Base-by-base conservation (phyloP, 106 monocot genomes). In the Allium fistulosum region DNA sequence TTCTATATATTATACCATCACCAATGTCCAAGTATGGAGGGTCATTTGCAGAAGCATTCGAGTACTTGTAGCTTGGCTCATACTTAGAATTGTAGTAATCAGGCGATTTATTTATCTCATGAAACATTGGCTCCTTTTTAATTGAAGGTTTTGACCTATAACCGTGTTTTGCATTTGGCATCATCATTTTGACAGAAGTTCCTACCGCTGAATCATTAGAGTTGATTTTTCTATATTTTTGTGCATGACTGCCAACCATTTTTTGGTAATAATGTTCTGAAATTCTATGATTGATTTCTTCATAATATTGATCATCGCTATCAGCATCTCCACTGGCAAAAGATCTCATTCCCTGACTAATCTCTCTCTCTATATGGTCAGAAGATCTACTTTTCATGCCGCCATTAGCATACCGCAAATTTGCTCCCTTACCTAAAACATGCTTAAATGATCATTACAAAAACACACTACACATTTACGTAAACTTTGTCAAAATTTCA, bases 211-310 rank as follows among this genome's bases (percentile, higher is more conserved):
- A 73, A 7, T 88, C 77, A 49, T 71, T 86, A 49, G 53, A 72
- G 48, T 71, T 83, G 37, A 81, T 58, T 65, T 76, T 82, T 28
- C 82, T 71, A 59, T 86, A 88, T 68, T 81, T 91, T 58, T 88
- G 83, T 8, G 84, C 83, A 67, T 96, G 95, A 17, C 88, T 88
- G 59, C 85, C 84, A 11, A 96, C 88, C 95, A 96, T 96, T 16
- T 85, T 75, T 22, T 86, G 91, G 62, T 96, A 96, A 11, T 84
- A 79, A 53, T 88, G 88, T 59, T 96, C 88, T 11, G 91, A 77
- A 51, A 96, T 88, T 65, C 66, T 70, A 59, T 62, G 67, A 46
- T 69, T 80, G 58, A 81, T 83, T 46, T 69, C 76, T 66, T 85
- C 83, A 12, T 76, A 80, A 26, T 84, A 79, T 15, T 81, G 81